Conservation (phyloP, 768 basidiomycete genomes). For the Ramaria sp. region DNA sequence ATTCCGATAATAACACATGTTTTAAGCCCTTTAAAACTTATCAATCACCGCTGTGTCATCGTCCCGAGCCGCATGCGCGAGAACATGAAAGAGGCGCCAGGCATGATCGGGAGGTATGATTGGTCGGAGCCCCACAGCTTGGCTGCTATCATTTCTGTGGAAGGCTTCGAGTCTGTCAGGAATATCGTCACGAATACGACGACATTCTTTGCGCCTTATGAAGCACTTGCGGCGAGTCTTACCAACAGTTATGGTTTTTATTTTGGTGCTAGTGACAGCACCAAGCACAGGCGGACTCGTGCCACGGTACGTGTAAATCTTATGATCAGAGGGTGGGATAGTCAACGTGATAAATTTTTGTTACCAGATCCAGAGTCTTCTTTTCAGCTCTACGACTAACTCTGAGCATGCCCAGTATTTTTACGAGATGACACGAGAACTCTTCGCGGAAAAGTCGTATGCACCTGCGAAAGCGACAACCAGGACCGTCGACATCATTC, state of each 20-base stretch:
- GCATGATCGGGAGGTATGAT: not conserved
- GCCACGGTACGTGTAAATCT: not conserved
- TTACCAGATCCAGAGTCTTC: not conserved
- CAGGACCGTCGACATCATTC: conserved; percentile 52
- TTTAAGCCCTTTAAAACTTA: too few relatives aligned
- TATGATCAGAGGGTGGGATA: not conserved
- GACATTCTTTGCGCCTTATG: conserved; percentile 39
- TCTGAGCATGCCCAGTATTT: conserved; percentile 51
- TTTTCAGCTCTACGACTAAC: conserved; percentile 30
- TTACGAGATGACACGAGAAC: conserved; percentile 48
- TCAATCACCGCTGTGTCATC: too few relatives aligned
- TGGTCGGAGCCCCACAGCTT: not conserved
- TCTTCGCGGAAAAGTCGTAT: conserved; percentile 46
- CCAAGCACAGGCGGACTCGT: not conserved
- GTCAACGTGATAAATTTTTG: too few relatives aligned
- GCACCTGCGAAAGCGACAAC: conserved; percentile 44
- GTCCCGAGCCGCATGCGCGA: conserved; percentile 42
- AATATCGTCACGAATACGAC: conserved; percentile 38
- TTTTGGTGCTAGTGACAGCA: not conserved
- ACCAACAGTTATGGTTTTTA: conserved; percentile 49
- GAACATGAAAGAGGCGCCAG: conserved; percentile 21
- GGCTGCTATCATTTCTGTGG: conserved; percentile 15
- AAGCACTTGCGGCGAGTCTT: conserved; percentile 39
- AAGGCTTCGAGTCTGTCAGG: conserved; percentile 40
- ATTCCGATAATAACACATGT: too few relatives aligned